Conservation (phyloP, 345 rosid genomes). For the Lumnitzera littorea region DNA sequence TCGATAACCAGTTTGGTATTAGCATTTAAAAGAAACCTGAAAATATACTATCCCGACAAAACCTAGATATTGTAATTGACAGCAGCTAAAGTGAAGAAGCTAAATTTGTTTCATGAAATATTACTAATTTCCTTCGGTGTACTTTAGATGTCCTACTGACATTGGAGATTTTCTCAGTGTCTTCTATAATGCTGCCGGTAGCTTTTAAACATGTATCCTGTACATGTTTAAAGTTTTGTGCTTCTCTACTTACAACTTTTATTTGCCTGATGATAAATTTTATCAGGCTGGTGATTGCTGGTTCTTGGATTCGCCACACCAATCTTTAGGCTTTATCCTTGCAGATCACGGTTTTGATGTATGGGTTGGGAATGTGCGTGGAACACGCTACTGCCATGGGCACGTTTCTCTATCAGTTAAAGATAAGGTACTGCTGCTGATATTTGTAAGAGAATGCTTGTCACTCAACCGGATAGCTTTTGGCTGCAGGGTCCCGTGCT, state of each 20-base stretch:
- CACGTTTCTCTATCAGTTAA: conserved; percentile 59
- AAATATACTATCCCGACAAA: too few species aligned
- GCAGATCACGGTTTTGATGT: conserved; percentile 91
- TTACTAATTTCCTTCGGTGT: too few species aligned
- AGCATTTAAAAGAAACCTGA: too few species aligned
- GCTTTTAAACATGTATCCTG: too few species aligned
- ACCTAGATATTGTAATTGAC: too few species aligned
- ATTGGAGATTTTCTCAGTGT: too few species aligned
- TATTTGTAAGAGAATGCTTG: not conserved
- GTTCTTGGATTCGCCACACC: conserved; percentile 63
- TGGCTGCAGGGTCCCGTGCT: not conserved
- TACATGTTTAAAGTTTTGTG: too few species aligned
- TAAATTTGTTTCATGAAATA: too few species aligned
- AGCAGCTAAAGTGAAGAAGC: too few species aligned
- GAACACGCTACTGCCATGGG: conserved; percentile 80
- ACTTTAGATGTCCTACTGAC: too few species aligned
- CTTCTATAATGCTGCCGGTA: too few species aligned
- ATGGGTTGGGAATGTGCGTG: conserved; percentile 92
- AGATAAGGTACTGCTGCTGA: conserved; percentile 46
- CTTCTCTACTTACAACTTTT: conserved; percentile 4
- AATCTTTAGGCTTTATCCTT: conserved; percentile 75
- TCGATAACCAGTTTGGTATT: too few species aligned
- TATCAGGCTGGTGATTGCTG: conserved; percentile 77
- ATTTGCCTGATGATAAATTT: not conserved
- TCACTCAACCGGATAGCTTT: not conserved